Evolutionary conservation across 371 early-diverging fungal genomes (phyloP), one percentile per base, ranked within the genome.

Genomic region (Funneliformis caledonium): DNA sequence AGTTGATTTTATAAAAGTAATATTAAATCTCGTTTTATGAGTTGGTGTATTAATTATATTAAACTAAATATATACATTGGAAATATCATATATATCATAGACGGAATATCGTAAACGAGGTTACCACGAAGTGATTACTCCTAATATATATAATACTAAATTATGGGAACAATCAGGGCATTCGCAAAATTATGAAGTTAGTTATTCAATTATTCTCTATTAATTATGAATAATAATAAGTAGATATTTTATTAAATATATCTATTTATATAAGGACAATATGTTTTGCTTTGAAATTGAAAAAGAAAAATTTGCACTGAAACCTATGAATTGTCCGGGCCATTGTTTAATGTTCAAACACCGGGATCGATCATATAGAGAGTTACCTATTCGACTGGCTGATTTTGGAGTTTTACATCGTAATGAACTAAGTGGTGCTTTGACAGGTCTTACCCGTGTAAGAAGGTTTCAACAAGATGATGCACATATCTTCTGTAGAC

Each of bases 271-370:
- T 79, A 56, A 82, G 74, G 86, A 86, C 79, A 95, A 99, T 88
- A 99, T 99, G 99, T 99, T 99, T 88, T 89, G 91, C 72, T 92
- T 99, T 69, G 93, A 95, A 56, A 93, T 97, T 10, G 88, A 88
- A 50, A 91, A 94, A 64, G 92, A 89, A 60, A 83, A 91, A 2
- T 92, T 91, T 82, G 98, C 96, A 6, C 87, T 99, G 56, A 99
- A 99, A 83, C 98, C 99, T 11, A 99, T 99, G 99, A 99, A 99
- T 84, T 99, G 99, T 80, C 99, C 99, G 48, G 98, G 97, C 9
- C 99, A 99, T 82, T 98, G 98, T 85, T 82, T 99, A 75, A 90
- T 99, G 73, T 99, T 96, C 85, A 93, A 91, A 80, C 92, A 92
- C 85, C 88, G 91, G 6, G 92, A 91, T 16, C 90, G 94, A 26